These are phyloP conservation scores for Saturnispora silvae DNA, from an alignment of 805 yeast species.

Conservation along the genomic window DNA sequence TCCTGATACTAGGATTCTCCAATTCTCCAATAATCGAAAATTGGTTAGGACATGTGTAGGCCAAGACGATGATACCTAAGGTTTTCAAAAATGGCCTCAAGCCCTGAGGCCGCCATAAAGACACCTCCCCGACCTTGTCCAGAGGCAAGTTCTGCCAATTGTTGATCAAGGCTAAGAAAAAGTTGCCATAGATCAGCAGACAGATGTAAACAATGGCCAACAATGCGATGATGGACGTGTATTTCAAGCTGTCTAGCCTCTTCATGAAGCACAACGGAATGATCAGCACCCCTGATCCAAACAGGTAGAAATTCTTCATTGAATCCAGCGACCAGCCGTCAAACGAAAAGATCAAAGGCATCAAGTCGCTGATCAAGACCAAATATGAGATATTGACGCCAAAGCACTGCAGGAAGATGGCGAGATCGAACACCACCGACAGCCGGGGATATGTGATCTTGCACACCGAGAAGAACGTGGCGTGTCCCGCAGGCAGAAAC, in stretches of 20 bases:
- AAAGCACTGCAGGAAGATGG: constrained; percentile 68
- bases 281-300: constrained; percentile 39
- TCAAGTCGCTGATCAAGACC: constrained; percentile 66
- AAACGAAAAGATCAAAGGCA: constrained; percentile 43
- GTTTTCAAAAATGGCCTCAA: constrained; percentile 42
- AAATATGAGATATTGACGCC: constrained; percentile 67
- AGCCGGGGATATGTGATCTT: constrained; percentile 62
- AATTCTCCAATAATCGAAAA: constrained; percentile 68
- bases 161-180: constrained; percentile 21
- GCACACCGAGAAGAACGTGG: constrained; percentile 65
- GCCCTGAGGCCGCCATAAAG: constrained; percentile 33
- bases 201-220: constrained; percentile 55
- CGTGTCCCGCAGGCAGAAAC: constrained; percentile 45
- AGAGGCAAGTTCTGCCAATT: constrained; percentile 33
- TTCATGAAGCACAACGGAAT: constrained; percentile 55
- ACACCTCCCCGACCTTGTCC: constrained; percentile 33
- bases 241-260: constrained; percentile 57
- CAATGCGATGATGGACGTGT: constrained; percentile 62
- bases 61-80: constrained; percentile 67
- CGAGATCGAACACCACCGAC: constrained; percentile 60
- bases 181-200: constrained; percentile 42
- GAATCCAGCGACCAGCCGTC: constrained; percentile 24
- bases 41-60: constrained; percentile 76
- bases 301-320: constrained; percentile 42
- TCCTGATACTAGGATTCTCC: constrained; percentile 39